A percentile compares a stretch with the other conserved stretches of the same genome.
Conservation (phyloP, 2,329 filamentous ascomycete species). For the Macrophomina phaseolina region DNA sequence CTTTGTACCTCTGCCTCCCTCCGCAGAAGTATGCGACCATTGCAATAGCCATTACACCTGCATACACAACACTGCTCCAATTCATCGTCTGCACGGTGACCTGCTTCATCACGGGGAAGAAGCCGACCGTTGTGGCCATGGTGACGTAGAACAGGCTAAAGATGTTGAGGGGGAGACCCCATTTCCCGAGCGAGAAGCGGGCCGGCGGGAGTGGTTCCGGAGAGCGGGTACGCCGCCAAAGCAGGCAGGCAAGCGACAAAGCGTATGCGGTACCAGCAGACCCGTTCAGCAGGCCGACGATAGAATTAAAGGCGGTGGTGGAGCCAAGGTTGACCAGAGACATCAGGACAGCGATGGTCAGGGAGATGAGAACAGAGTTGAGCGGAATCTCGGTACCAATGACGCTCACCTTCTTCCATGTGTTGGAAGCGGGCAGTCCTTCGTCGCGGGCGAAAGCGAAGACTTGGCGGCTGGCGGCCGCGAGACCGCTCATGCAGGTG, state of each 20-base stretch:
- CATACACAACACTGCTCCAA: constrained; percentile 45
- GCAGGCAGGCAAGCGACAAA: constrained; percentile 19
- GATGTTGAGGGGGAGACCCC: constrained; percentile 23
- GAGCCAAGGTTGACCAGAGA: constrained; percentile 55
- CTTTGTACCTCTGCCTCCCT: constrained; percentile 41
- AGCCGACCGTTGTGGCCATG: constrained; percentile 48
- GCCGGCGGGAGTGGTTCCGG: constrained; percentile 8
- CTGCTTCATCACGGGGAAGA: constrained; percentile 39
- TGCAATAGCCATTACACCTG: constrained; percentile 35
- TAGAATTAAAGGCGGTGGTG: constrained; percentile 47
- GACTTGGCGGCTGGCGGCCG: constrained; percentile 28
- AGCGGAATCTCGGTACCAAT: constrained; percentile 19
- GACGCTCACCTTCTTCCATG: background rate
- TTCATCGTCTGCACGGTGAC: constrained; percentile 39
- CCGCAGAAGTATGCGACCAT: constrained; percentile 38
- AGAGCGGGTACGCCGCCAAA: constrained; percentile 7
- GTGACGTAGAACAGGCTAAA: constrained; percentile 42
- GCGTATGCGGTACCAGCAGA: constrained; percentile 12
- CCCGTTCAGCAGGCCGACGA: constrained; percentile 9
- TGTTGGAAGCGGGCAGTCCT: constrained; percentile 8
- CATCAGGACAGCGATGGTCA: constrained; percentile 40
- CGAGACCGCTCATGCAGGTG: constrained; percentile 28
- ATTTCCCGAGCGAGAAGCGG: constrained; percentile 14
- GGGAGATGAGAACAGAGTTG: constrained; percentile 28
- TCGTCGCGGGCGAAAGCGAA: constrained; percentile 31